Base-by-base conservation (phyloP, 148 eudicot species). In the Linanthus parryae region DNA sequence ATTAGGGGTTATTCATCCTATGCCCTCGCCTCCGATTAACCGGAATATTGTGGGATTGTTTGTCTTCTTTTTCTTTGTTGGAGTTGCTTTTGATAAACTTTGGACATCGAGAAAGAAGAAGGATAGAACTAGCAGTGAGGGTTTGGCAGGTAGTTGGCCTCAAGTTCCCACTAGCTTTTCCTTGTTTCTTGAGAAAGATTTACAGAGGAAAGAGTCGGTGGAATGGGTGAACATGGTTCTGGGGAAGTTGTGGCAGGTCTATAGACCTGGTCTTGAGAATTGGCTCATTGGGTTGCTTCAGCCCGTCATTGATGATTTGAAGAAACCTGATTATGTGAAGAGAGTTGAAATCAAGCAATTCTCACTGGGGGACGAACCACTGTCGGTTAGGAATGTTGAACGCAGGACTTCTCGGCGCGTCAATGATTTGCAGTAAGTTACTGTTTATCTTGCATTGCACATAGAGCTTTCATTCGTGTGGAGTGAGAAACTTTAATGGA, bases 181-280 rank as follows among this genome's bases (percentile, higher is more conserved):
- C 5, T 63, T 71, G 71, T 71, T 86, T 34, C 55, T 91, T 29
- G 95, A 91, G 73, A 78, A 83, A 66, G 98, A 87, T 72, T 79
- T 91, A 76, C 89, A 78, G 72, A 81, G 98, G 67, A 91, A 91
- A 73, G 98, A 91, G 61, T 83, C 98, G 3, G 98, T 91, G 31
- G 98, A 91, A 65, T 91, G 98, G 98, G 98, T 91, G 41, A 91
- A 91, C 52, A 91, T 91, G 98, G 98, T 91, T 55, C 55, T 91
- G 71, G 95, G 86, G 58, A 91, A 91, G 77, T 71, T 91, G 59
- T 91, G 98, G 98, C 74, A 79, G 74, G 98, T 91, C 36, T 91
- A 91, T 43, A 81, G 77, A 59, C 68, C 69, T 61, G 98, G 90
- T 28, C 62, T 87, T 46, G 98, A 91, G 76, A 87, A 91, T 69